Evolutionary conservation across 2,329 filamentous ascomycete genomes (phyloP).

Genomic region (Hymenoscyphus salicellus): DNA sequence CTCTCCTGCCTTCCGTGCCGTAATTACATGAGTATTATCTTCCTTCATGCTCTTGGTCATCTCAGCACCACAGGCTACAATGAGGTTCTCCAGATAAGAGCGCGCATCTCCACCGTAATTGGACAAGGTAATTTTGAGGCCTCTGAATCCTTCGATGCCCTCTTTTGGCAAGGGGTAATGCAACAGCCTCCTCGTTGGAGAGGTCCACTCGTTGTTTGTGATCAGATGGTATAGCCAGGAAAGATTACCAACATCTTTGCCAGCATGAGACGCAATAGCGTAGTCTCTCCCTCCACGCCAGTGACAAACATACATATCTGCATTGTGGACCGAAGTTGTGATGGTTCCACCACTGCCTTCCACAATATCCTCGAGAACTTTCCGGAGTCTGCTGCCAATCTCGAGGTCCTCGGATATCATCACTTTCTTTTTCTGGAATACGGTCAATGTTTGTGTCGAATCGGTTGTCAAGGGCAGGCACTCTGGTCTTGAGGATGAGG

Average conservation of each 20-base stretch:
- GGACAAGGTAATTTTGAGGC: slow-evolving; percentile 79
- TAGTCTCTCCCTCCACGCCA: slow-evolving; percentile 82
- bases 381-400: slow-evolving; percentile 63
- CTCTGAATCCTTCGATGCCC: slow-evolving; percentile 76
- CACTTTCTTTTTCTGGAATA: slow-evolving; percentile 75
- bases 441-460: slow-evolving; percentile 55
- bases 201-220: slow-evolving; percentile 83
- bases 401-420: slow-evolving; percentile 73
- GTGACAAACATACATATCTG: slow-evolving; percentile 82
- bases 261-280: slow-evolving; percentile 67
- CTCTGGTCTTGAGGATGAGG: slow-evolving; percentile 53
- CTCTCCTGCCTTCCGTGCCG: slow-evolving; percentile 82
- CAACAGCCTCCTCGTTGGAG: slow-evolving; percentile 74
- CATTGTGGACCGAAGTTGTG: slow-evolving; percentile 61
- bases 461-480: slow-evolving; percentile 43
- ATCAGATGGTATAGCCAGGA: slow-evolving; percentile 94
- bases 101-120: slow-evolving; percentile 96
- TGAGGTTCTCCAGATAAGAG: slow-evolving; percentile 88
- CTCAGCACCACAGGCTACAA: slow-evolving; percentile 76
- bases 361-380: slow-evolving; percentile 70
- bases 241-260: slow-evolving; percentile 85
- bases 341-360: slow-evolving; percentile 67
- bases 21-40: slow-evolving; percentile 94
- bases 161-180: slow-evolving; percentile 82
- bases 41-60: slow-evolving; percentile 94